Percentiles rank a stretch among this genome's conserved stretches.
Evolutionary conservation across 106 monocot species (phyloP).

Genomic region (Apostasia shenzhenica): DNA sequence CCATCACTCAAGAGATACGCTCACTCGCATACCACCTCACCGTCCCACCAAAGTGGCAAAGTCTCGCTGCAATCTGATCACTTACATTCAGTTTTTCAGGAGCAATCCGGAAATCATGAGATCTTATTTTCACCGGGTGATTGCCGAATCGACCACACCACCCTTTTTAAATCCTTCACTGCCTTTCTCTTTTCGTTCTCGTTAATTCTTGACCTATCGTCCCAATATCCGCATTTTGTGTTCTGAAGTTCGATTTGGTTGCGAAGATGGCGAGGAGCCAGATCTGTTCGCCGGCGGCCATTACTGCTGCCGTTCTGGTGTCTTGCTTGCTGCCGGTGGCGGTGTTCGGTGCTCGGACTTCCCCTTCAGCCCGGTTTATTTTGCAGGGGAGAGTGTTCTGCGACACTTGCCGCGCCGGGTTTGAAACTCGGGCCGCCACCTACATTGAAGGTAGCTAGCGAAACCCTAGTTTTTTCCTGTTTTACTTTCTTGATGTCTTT

Average conservation of each 20-base stretch:
- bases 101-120: background rate
- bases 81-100: background rate
- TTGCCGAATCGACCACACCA: background rate
- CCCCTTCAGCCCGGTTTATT: slow-evolving; percentile 17
- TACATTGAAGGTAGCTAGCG: slow-evolving; percentile 43
- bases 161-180: background rate
- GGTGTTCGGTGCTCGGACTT: slow-evolving; percentile 17
- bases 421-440: slow-evolving; percentile 83
- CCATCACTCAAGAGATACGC: background rate
- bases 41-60: background rate
- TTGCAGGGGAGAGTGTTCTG: slow-evolving; percentile 81
- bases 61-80: background rate
- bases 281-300: background rate
- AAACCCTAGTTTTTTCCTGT: background rate
- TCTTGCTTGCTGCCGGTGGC: slow-evolving; percentile 11
- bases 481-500: background rate
- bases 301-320: slow-evolving; percentile 4
- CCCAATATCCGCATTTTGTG: too few relatives aligned
- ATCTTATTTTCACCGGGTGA: background rate
- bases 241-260: background rate
- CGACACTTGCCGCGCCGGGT: slow-evolving; percentile 75
- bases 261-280: slow-evolving; percentile 12
- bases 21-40: background rate
- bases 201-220: background rate
- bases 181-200: background rate